Evolutionary conservation across 306 rosid species (phyloP).

Genomic region (Lathyrus aphaca): DNA sequence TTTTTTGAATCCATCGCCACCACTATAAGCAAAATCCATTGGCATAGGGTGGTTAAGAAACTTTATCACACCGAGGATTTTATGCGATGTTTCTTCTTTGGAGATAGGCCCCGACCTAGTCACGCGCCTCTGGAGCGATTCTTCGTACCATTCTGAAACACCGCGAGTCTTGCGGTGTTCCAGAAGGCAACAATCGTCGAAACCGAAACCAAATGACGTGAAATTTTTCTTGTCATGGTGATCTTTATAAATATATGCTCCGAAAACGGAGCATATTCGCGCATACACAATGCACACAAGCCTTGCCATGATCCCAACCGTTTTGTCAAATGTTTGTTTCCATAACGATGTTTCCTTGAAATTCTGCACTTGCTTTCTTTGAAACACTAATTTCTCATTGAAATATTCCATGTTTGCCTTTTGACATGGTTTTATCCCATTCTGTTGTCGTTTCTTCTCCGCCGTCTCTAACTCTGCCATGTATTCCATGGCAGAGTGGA

Average conservation of each 20-base stretch:
- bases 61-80: background rate
- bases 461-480: slow-evolving; percentile 46
- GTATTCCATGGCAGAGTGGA: slow-evolving; percentile 48
- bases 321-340: slow-evolving; percentile 59
- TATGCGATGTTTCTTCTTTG: background rate
- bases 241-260: slow-evolving; percentile 38
- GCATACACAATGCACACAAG: slow-evolving; percentile 55
- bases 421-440: background rate
- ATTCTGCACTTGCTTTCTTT: slow-evolving; percentile 56
- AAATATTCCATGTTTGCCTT: slow-evolving; percentile 41
- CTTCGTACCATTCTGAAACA: slow-evolving; percentile 10
- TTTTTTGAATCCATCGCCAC: background rate
- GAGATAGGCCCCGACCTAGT: slow-evolving; percentile 50
- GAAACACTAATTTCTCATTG: slow-evolving; percentile 32
- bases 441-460: slow-evolving; percentile 40
- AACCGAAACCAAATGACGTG: background rate
- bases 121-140: background rate
- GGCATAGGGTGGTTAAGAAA: slow-evolving; percentile 12
- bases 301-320: slow-evolving; percentile 60
- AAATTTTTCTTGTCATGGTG: background rate
- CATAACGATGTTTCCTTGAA: slow-evolving; percentile 62
- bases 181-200: slow-evolving; percentile 22
- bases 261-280: slow-evolving; percentile 53
- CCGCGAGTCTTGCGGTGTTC: slow-evolving; percentile 35
- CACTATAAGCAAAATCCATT: slow-evolving; percentile 1